Percentiles rank a stretch among this genome's conserved stretches.
phyloP scores from a whole-genome alignment of 768 basidiomycete genomes.

The Termitomyces titanicus region DNA sequence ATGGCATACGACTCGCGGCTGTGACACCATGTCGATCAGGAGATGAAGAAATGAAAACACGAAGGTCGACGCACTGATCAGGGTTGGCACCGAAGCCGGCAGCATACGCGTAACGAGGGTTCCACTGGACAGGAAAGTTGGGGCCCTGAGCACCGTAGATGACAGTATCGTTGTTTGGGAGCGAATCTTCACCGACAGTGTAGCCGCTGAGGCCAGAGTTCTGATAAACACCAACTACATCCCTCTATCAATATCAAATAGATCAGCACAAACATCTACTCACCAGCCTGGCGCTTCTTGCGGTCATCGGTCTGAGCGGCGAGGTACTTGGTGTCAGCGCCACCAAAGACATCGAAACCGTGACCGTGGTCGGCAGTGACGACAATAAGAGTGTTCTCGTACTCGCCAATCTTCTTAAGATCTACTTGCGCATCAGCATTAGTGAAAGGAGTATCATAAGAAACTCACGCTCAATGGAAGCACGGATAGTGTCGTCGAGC shows the following conservation, averaged over 20 bases:
- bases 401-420: conserved; percentile 38
- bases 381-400: conserved; percentile 39
- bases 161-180: conserved; percentile 35
- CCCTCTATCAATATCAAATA: not conserved
- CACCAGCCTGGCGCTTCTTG: conserved; percentile 21
- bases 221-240: conserved; percentile 34
- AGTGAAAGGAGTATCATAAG: not conserved
- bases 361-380: conserved; percentile 46
- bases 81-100: conserved; percentile 41
- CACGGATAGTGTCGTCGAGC: conserved; percentile 41
- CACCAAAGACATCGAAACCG: conserved; percentile 39
- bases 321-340: conserved; percentile 23
- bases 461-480: conserved; percentile 34
- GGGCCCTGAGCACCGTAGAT: conserved; percentile 37
- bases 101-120: conserved; percentile 38
- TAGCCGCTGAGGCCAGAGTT: conserved; percentile 39
- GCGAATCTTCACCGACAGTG: conserved; percentile 31
- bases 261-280: not conserved
- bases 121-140: conserved; percentile 43
- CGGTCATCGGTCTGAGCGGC: conserved; percentile 17
- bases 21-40: not conserved
- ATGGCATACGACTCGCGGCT: conserved; percentile 35
- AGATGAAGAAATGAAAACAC: not conserved
- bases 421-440: conserved; percentile 21
- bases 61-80: conserved; percentile 29